Conservation (phyloP, 2,329 filamentous ascomycete species). For the Pestalotiopsis fici region DNA sequence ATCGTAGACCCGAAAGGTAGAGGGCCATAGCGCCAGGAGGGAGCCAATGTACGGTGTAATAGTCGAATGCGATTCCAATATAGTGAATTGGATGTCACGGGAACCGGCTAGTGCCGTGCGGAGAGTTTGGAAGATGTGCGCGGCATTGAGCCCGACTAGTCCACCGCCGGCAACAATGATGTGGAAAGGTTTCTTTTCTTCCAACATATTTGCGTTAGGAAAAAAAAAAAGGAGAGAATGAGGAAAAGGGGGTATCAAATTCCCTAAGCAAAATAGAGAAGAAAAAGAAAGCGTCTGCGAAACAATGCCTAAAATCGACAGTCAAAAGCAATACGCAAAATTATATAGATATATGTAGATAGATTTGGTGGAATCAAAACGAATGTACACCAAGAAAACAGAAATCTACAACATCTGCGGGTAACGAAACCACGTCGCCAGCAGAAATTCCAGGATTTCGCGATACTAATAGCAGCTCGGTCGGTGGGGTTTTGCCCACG, state of each 20-base stretch:
- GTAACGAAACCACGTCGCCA: not conserved
- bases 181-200: constrained; percentile 1
- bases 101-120: not conserved
- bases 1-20: constrained; percentile 6
- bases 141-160: constrained; percentile 6
- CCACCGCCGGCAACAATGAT: constrained; percentile 9
- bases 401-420: not conserved
- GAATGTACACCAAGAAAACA: not conserved
- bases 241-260: not conserved
- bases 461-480: not conserved
- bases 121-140: constrained; percentile 3
- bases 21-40: not conserved
- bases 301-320: not conserved
- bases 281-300: not conserved
- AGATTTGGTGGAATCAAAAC: not conserved
- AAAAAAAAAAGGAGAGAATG: no score
- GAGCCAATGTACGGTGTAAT: constrained; percentile 4
- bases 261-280: not conserved
- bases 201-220: not conserved
- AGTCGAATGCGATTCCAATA: constrained; percentile 1
- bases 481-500: not conserved
- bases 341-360: not conserved
- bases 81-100: not conserved
- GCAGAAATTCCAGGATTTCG: not conserved
- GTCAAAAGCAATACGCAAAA: not conserved